phyloP scores from a whole-genome alignment of 805 yeast genomes.

The Ogataea polymorpha region DNA sequence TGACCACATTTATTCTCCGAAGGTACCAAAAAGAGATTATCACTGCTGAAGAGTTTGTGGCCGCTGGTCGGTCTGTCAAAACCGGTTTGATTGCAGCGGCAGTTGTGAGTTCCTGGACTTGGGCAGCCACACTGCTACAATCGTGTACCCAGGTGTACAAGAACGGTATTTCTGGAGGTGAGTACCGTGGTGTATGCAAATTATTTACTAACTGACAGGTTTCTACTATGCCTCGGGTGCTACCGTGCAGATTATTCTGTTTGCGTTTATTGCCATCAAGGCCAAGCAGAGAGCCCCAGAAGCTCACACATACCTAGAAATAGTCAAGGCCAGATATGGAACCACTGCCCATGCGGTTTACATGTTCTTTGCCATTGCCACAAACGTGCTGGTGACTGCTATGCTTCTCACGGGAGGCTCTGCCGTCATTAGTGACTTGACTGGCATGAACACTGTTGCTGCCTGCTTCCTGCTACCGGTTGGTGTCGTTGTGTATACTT shows the following conservation, averaged over 20 bases:
- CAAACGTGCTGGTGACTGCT: slow-evolving; percentile 87
- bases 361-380: slow-evolving; percentile 79
- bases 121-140: slow-evolving; percentile 78
- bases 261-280: slow-evolving; percentile 84
- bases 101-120: slow-evolving; percentile 92
- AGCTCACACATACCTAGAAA: slow-evolving; percentile 89
- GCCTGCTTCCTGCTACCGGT: slow-evolving; percentile 80
- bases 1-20: slow-evolving; percentile 63
- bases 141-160: slow-evolving; percentile 76
- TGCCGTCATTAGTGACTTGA: slow-evolving; percentile 73
- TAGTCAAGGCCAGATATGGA: slow-evolving; percentile 79
- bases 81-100: slow-evolving; percentile 85
- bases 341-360: slow-evolving; percentile 64
- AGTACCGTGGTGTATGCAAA: not conserved
- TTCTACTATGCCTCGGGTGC: slow-evolving; percentile 88
- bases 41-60: slow-evolving; percentile 90
- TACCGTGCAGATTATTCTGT: slow-evolving; percentile 79
- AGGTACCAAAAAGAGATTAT: slow-evolving; percentile 83
- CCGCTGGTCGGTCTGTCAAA: slow-evolving; percentile 87
- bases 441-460: slow-evolving; percentile 78
- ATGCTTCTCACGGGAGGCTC: slow-evolving; percentile 91
- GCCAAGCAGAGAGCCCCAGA: slow-evolving; percentile 87
- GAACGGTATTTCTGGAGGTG: slow-evolving; percentile 67
- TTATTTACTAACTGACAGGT: slow-evolving; percentile 5
- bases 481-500: slow-evolving; percentile 70